Evolutionary conservation across 1,284 basidiomycete genomes (phyloP).

Genomic region (Pulchroboletus neoregius): DNA sequence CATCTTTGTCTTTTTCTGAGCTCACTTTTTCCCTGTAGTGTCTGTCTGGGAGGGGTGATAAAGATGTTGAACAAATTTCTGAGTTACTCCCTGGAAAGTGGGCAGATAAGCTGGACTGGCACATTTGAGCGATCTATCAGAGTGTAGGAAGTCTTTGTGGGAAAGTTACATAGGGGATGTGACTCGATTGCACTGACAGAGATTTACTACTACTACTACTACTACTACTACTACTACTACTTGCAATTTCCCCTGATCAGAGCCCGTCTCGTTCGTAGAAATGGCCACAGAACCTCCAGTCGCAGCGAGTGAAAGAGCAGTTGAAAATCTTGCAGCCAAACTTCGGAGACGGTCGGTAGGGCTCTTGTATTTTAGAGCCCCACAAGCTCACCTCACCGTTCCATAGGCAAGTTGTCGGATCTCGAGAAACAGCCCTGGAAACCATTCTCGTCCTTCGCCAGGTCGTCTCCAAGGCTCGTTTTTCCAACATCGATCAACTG

Average conservation of each 20-base stretch:
- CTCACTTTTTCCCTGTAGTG: constrained; percentile 47
- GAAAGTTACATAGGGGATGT: constrained; percentile 9
- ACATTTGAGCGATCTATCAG: constrained; percentile 33
- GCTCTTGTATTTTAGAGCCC: constrained; percentile 4
- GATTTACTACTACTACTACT: too few relatives aligned
- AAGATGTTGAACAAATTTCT: constrained; percentile 91
- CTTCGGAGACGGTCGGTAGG: constrained; percentile 61
- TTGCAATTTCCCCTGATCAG: background rate
- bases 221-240: too few relatives aligned
- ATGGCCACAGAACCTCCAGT: constrained; percentile 43
- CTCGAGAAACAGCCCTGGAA: constrained; percentile 83
- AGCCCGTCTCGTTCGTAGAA: background rate
- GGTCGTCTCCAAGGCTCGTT: constrained; percentile 84
- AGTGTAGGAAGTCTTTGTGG: constrained; percentile 13
- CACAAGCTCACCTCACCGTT: constrained; percentile 1
- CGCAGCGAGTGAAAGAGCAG: constrained; percentile 47
- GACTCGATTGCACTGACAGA: constrained; percentile 12
- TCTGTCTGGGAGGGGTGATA: constrained; percentile 88
- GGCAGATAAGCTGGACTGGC: constrained; percentile 89
- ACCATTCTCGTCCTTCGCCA: constrained; percentile 85
- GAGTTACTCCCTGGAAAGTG: constrained; percentile 79
- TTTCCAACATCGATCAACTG: constrained; percentile 84
- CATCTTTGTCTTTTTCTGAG: constrained; percentile 1
- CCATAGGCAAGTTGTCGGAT: constrained; percentile 81
- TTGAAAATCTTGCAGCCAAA: constrained; percentile 62